These are phyloP conservation scores for Lasiodiplodia hormozganensis DNA, from an alignment of 2,329 filamentous ascomycete genomes.

Conservation along the genomic window DNA sequence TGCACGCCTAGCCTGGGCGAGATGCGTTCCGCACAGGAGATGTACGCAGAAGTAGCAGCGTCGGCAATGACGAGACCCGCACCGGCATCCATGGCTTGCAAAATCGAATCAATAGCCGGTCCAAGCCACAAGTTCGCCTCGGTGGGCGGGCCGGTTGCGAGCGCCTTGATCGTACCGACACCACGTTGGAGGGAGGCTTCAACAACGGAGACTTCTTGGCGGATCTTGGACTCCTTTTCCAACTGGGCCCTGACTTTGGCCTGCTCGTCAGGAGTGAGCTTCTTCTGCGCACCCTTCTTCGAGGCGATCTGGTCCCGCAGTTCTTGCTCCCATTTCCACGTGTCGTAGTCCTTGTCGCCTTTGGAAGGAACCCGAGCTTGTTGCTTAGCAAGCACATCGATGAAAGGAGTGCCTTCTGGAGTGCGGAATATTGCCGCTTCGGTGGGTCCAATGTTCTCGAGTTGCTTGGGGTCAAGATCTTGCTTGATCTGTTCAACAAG, in stretches of 20 bases:
- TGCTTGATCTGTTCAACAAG: conserved; percentile 75
- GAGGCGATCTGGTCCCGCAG: conserved; percentile 84
- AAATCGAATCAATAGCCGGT: conserved; percentile 74
- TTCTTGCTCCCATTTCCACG: conserved; percentile 96
- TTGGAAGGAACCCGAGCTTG: conserved; percentile 77
- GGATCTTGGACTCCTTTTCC: conserved; percentile 82
- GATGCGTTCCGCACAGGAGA: conserved; percentile 78
- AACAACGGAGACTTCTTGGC: conserved; percentile 71
- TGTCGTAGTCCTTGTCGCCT: conserved; percentile 94
- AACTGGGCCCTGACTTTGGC: conserved; percentile 91
- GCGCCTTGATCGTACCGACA: conserved; percentile 81
- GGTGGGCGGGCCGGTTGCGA: conserved; percentile 87
- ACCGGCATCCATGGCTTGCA: conserved; percentile 78
- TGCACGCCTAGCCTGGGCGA: conserved; percentile 76
- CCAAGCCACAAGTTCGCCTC: conserved; percentile 90
- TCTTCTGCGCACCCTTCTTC: conserved; percentile 90
- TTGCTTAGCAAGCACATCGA: conserved; percentile 91
- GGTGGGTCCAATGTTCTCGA: conserved; percentile 78
- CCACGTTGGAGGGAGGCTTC: conserved; percentile 79
- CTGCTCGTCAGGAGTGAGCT: conserved; percentile 86
- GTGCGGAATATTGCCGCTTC: conserved; percentile 94
- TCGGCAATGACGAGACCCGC: conserved; percentile 83
- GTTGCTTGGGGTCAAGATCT: conserved; percentile 74
- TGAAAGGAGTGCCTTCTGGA: conserved; percentile 83
- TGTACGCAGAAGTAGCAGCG: conserved; percentile 76